Conservation (phyloP, 2,329 filamentous ascomycete genomes). For the Amesomyces nigricolor region DNA sequence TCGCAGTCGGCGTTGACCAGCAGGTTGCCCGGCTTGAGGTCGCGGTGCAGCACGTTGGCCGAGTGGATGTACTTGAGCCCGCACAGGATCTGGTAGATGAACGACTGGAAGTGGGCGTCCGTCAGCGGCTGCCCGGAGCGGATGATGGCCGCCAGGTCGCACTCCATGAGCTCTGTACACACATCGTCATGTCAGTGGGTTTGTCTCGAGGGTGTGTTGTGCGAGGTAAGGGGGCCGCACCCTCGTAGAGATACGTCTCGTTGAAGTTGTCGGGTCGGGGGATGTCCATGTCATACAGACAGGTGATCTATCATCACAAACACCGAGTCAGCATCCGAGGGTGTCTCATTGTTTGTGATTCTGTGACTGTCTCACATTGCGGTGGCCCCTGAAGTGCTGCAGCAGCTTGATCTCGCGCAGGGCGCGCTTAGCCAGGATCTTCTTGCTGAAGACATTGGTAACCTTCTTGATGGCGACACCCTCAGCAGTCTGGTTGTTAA, state of each 20-base stretch:
- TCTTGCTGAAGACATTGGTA: constrained; percentile 99
- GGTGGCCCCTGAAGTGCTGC: constrained; percentile 90
- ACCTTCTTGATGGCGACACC: constrained; percentile 99
- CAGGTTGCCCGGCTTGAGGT: constrained; percentile 94
- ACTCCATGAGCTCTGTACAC: constrained; percentile 91
- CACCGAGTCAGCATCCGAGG: background rate
- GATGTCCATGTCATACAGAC: constrained; percentile 99
- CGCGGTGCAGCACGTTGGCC: constrained; percentile 92
- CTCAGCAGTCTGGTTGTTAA: constrained; percentile 84
- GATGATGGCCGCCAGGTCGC: constrained; percentile 95
- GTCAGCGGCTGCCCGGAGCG: constrained; percentile 94
- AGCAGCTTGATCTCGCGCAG: constrained; percentile 97
- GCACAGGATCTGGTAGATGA: constrained; percentile 99
- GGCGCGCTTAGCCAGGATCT: constrained; percentile 97
- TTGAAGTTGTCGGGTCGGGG: constrained; percentile 97
- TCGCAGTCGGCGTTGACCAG: constrained; percentile 98
- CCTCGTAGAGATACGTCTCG: constrained; percentile 97
- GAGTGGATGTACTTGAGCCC: constrained; percentile 99
- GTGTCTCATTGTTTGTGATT: background rate
- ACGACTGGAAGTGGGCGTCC: constrained; percentile 98
- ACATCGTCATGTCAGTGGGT: background rate
- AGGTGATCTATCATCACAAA: constrained; percentile 68
- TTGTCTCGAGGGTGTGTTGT: background rate
- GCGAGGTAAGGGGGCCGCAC: constrained; percentile 44
- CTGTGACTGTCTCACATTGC: constrained; percentile 56